phyloP scores from a whole-genome alignment of 2,329 filamentous ascomycete species.

The Penicillium sp. region DNA sequence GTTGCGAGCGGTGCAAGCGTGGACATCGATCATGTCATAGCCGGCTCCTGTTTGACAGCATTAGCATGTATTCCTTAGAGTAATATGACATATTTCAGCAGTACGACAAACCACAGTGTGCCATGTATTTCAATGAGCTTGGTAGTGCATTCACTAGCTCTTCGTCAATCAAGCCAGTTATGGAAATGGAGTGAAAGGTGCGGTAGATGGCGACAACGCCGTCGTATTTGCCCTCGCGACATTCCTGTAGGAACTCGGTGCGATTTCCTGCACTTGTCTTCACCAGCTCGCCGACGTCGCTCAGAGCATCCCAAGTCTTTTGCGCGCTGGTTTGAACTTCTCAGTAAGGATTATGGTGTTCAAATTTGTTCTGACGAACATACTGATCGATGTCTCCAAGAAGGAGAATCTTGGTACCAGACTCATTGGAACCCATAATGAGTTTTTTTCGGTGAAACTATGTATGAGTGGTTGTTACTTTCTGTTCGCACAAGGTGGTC shows the following conservation, averaged over 20 bases:
- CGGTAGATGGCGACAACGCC: conserved; percentile 67
- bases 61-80: background rate
- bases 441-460: background rate
- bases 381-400: conserved; percentile 66
- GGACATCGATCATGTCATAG: conserved; percentile 78
- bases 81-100: background rate
- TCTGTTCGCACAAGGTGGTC: background rate
- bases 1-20: conserved; percentile 65
- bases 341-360: background rate
- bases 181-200: conserved; percentile 63
- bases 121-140: conserved; percentile 38
- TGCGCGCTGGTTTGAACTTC: conserved; percentile 49
- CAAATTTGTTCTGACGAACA: conserved; percentile 28
- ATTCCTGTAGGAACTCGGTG: conserved; percentile 68
- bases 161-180: conserved; percentile 70
- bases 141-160: conserved; percentile 62
- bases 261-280: conserved; percentile 62
- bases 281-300: conserved; percentile 64
- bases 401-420: conserved; percentile 59
- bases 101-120: conserved; percentile 39
- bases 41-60: conserved; percentile 62
- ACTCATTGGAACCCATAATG: conserved; percentile 22
- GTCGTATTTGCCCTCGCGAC: conserved; percentile 64
- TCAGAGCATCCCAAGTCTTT: conserved; percentile 63
- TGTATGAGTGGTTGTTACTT: background rate